These are phyloP conservation scores for Russula sp. DNA, from an alignment of 768 basidiomycete species.

Conservation along the genomic window DNA sequence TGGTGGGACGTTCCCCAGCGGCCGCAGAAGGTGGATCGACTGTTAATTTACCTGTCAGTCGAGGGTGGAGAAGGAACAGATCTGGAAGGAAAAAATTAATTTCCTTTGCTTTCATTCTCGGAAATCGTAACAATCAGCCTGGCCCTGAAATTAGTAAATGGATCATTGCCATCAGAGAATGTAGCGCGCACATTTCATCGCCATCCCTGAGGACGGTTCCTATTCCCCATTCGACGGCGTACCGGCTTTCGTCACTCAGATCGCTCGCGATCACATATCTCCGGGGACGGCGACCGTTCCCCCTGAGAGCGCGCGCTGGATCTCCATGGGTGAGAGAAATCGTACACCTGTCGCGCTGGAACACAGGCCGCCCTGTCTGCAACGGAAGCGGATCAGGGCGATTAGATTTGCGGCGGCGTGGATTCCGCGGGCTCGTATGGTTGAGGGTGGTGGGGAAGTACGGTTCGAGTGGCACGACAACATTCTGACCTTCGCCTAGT, in stretches of 20 bases:
- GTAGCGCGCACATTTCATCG: slow-evolving; percentile 63
- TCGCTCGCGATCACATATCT: slow-evolving; percentile 90
- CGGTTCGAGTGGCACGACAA: slow-evolving; percentile 77
- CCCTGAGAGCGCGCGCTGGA: slow-evolving; percentile 48
- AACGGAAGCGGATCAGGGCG: slow-evolving; percentile 61
- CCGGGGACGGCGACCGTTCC: slow-evolving; percentile 50
- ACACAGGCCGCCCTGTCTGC: slow-evolving; percentile 69
- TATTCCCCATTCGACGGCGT: slow-evolving; percentile 97
- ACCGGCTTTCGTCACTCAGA: slow-evolving; percentile 87
- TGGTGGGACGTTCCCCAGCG: slow-evolving; percentile 65
- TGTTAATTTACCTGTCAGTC: slow-evolving; percentile 26
- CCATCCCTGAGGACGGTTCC: slow-evolving; percentile 94
- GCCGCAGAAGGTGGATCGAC: slow-evolving; percentile 69
- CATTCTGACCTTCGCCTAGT: slow-evolving; percentile 87
- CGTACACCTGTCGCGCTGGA: slow-evolving; percentile 89
- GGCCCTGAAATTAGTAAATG: slow-evolving; percentile 10
- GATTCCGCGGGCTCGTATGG: slow-evolving; percentile 31
- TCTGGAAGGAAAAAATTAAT: slow-evolving; percentile 26
- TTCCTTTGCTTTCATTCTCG: slow-evolving; percentile 89
- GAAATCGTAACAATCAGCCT: slow-evolving; percentile 84
- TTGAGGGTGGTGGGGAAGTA: slow-evolving; percentile 76
- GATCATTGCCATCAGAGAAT: neutral
- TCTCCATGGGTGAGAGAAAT: slow-evolving; percentile 85
- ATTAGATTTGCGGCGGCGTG: slow-evolving; percentile 55
- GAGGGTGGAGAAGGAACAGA: neutral